Conservation (phyloP, 1,139 yeast genomes). For the Geotrichum phurueaensis region DNA sequence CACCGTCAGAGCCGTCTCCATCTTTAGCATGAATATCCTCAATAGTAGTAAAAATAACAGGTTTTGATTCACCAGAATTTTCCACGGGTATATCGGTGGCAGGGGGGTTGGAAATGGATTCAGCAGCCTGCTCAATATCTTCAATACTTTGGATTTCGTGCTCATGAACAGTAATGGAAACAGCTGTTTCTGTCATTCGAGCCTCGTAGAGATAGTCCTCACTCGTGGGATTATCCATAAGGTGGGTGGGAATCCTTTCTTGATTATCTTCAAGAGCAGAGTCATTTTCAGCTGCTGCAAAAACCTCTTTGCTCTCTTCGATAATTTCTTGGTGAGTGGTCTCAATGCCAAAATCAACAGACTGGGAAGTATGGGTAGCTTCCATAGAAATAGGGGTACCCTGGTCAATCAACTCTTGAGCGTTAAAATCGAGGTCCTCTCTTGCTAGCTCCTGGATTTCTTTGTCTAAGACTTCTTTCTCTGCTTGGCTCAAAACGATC, state of each 20-base stretch:
- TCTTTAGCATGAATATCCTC: not conserved
- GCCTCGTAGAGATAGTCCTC: not conserved
- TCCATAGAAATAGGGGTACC: not conserved
- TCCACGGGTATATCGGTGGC: not conserved
- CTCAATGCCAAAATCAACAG: not conserved
- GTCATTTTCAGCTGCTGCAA: slow-evolving; percentile 9
- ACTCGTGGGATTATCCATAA: not conserved
- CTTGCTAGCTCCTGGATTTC: slow-evolving; percentile 22
- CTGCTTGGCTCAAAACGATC: slow-evolving; percentile 21
- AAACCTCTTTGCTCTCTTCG: slow-evolving; percentile 2
- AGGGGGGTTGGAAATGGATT: not conserved
- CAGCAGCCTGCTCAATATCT: not conserved
- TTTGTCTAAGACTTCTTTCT: slow-evolving; percentile 27
- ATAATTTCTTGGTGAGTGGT: not conserved
- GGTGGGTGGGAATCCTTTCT: not conserved
- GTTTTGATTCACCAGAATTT: not conserved
- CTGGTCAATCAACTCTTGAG: not conserved
- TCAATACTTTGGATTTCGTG: not conserved
- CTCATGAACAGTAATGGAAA: not conserved
- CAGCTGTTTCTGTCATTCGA: not conserved
- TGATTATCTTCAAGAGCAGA: slow-evolving; percentile 18
- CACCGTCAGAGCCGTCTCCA: not conserved
- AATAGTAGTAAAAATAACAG: not conserved
- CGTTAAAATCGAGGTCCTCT: slow-evolving; percentile 5
- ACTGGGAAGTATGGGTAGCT: not conserved